A percentile compares a stretch with the other conserved stretches of the same genome.
phyloP scores from a whole-genome alignment of 2,329 filamentous ascomycete genomes.

The Phialemonium atrogriseum region DNA sequence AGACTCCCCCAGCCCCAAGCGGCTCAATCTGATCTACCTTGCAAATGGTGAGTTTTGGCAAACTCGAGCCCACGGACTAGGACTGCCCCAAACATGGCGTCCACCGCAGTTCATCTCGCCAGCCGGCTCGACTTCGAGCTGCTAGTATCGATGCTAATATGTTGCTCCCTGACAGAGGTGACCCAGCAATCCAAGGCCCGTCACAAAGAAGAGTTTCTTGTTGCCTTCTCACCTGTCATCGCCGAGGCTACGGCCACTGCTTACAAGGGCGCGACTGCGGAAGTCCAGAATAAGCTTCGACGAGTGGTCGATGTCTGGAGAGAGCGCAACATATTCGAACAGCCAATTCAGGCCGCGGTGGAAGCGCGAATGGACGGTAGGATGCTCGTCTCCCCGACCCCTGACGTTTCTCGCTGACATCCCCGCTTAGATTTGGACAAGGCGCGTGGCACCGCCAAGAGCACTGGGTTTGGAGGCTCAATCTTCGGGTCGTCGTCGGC shows the following conservation, averaged over 20 bases:
- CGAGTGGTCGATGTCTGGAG: conserved; percentile 94
- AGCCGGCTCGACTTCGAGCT: background rate
- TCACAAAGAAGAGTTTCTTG: conserved; percentile 84
- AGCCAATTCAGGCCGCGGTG: conserved; percentile 68
- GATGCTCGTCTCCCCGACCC: too few relatives aligned
- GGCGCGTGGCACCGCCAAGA: conserved; percentile 41
- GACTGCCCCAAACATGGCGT: background rate
- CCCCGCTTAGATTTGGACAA: conserved; percentile 51
- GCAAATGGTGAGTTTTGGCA: conserved; percentile 65
- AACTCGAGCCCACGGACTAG: background rate
- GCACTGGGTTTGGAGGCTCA: conserved; percentile 48
- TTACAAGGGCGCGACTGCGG: conserved; percentile 79
- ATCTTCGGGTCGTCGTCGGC: conserved; percentile 55
- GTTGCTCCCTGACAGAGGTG: conserved; percentile 55
- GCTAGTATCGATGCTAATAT: conserved; percentile 1
- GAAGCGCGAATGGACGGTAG: conserved; percentile 73
- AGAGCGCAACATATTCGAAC: conserved; percentile 76
- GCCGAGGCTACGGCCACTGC: conserved; percentile 85
- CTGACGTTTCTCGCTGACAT: conserved; percentile 4
- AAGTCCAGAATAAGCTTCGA: conserved; percentile 80
- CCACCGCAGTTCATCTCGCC: background rate
- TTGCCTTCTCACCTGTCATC: conserved; percentile 85
- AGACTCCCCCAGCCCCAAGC: conserved; percentile 77
- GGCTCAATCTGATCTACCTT: conserved; percentile 86
- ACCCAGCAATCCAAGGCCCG: conserved; percentile 92